Evolutionary conservation across 495 filamentous ascomycete species (phyloP).

Genomic region (Parmelia sp.): DNA sequence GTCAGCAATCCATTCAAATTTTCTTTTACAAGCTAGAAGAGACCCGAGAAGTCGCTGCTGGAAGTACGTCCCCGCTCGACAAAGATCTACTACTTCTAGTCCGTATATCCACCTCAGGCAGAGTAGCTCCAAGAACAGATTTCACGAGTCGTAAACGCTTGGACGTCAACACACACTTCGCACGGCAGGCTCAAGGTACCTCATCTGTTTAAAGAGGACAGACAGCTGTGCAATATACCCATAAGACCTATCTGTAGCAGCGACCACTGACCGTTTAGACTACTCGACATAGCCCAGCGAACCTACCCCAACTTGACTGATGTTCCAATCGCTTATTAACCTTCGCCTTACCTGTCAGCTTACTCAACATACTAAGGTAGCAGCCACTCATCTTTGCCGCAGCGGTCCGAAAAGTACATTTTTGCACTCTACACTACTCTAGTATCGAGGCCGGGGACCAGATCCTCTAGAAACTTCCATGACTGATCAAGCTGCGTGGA

Average conservation of each 20-base stretch:
- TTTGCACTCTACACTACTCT: not conserved
- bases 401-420: not conserved
- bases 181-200: not conserved
- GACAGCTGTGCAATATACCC: constrained; percentile 14
- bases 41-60: not conserved
- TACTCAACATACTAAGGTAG: constrained; percentile 6
- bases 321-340: constrained; percentile 12
- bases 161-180: not conserved
- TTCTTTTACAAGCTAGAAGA: constrained; percentile 13
- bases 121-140: constrained; percentile 1
- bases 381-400: constrained; percentile 1
- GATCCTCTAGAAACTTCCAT: not conserved
- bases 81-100: constrained; percentile 2
- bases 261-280: constrained; percentile 13
- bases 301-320: constrained; percentile 13
- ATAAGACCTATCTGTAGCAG: not conserved
- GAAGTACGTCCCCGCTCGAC: not conserved
- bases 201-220: not conserved
- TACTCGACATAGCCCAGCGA: constrained; percentile 9
- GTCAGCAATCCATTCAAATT: not conserved
- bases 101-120: constrained; percentile 1
- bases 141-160: constrained; percentile 2
- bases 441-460: not conserved
- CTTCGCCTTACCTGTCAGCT: constrained; percentile 9
- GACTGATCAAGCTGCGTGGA: constrained; percentile 12